Conservation (phyloP, 768 basidiomycete species). For the Leccinum longicurvipes region DNA sequence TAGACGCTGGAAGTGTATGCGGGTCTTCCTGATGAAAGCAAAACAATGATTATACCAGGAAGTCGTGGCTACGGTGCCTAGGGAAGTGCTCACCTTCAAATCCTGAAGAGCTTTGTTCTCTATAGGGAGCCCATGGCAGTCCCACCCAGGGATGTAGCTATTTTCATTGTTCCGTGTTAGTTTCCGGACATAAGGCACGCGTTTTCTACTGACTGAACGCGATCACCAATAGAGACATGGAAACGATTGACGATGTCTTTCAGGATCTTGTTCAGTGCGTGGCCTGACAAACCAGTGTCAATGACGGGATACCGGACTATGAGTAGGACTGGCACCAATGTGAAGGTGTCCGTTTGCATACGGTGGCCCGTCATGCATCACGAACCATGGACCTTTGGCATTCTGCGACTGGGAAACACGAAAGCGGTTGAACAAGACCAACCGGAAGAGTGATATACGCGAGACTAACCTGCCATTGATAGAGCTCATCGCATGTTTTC, state of each 20-base stretch:
- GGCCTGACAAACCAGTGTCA: slow-evolving; percentile 49
- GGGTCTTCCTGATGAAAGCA: slow-evolving; percentile 48
- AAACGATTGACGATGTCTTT: slow-evolving; percentile 96
- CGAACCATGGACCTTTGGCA: slow-evolving; percentile 65
- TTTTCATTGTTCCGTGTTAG: slow-evolving; percentile 1
- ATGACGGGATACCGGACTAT: not conserved
- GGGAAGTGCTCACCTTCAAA: slow-evolving; percentile 51
- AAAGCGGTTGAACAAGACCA: not conserved
- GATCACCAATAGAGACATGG: slow-evolving; percentile 70
- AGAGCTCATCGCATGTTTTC: slow-evolving; percentile 71
- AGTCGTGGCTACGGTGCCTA: not conserved
- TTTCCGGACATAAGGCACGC: not conserved
- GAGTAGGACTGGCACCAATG: slow-evolving; percentile 62
- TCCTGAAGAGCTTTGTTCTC: slow-evolving; percentile 89
- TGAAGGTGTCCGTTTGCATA: slow-evolving; percentile 97
- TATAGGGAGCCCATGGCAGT: slow-evolving; percentile 96
- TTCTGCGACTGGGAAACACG: slow-evolving; percentile 53
- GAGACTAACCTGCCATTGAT: slow-evolving; percentile 68
- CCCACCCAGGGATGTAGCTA: slow-evolving; percentile 96
- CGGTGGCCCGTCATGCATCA: slow-evolving; percentile 94
- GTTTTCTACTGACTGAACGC: slow-evolving; percentile 65
- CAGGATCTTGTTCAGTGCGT: slow-evolving; percentile 92
- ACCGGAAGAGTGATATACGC: not conserved
- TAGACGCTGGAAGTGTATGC: slow-evolving; percentile 48
- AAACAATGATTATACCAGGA: not conserved